A percentile compares a stretch with the other conserved stretches of the same genome.
Evolutionary conservation across 176 grass and related monocot genomes (phyloP).

Genomic region (Oryza coarctata): DNA sequence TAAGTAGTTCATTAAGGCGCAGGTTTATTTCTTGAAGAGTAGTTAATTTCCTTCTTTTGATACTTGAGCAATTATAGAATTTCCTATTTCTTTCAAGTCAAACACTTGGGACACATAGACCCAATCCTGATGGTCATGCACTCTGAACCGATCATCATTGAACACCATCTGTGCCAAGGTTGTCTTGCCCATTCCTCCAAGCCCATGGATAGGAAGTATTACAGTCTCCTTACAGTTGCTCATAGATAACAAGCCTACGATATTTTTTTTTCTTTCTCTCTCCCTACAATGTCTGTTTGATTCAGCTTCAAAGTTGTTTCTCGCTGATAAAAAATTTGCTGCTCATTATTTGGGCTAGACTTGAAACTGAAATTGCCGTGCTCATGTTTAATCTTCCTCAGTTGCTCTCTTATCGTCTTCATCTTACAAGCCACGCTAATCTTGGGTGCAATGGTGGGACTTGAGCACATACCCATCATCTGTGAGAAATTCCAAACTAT

Average conservation of each 20-base stretch:
- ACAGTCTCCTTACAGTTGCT: background rate
- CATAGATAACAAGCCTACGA: background rate
- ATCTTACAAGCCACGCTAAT: conserved; percentile 15
- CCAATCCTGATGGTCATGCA: background rate
- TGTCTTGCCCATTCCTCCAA: conserved; percentile 45
- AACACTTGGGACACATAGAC: conserved; percentile 34
- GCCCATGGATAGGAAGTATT: conserved; percentile 35
- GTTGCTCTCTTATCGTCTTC: conserved; percentile 1
- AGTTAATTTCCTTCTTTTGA: background rate
- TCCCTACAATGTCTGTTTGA: background rate
- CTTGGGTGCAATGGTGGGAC: background rate
- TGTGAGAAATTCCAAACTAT: too few species aligned
- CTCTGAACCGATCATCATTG: background rate
- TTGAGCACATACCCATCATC: background rate
- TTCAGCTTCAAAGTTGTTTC: background rate
- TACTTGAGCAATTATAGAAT: conserved; percentile 12
- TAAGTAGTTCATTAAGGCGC: background rate
- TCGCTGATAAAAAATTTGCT: background rate
- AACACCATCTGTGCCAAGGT: conserved; percentile 32
- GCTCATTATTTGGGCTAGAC: background rate
- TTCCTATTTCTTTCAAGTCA: background rate
- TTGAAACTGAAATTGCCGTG: background rate
- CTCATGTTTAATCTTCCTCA: background rate
- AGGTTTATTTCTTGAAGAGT: background rate
- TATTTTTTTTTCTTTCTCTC: background rate